phyloP scores from a whole-genome alignment of 441 rosid genomes.

The Arabidopsis lyrata region DNA sequence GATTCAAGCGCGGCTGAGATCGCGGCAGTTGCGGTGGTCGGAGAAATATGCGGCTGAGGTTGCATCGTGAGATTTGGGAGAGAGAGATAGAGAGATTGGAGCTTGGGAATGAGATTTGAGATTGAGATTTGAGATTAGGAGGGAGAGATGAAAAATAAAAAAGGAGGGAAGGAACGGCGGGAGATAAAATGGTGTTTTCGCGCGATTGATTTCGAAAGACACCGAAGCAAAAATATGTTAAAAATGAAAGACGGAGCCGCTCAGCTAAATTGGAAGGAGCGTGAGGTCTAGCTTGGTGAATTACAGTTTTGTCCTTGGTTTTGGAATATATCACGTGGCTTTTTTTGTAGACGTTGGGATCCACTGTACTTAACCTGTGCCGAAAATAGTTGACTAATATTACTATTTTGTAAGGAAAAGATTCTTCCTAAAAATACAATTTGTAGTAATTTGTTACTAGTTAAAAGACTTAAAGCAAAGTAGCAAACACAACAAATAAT shows the following conservation, averaged over 20 bases:
- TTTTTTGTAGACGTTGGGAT: slow-evolving; percentile 42
- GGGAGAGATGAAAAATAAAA: slow-evolving; percentile 39
- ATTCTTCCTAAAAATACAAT: slow-evolving; percentile 11
- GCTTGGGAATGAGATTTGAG: slow-evolving; percentile 6
- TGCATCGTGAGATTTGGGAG: slow-evolving; percentile 23
- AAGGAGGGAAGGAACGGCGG: slow-evolving; percentile 57
- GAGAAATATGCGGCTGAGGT: slow-evolving; percentile 53
- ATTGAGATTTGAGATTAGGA: slow-evolving; percentile 15
- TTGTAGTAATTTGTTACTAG: neutral
- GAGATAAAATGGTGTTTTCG: slow-evolving; percentile 59
- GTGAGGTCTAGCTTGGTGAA: slow-evolving; percentile 8
- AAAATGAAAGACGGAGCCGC: slow-evolving; percentile 31
- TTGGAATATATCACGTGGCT: slow-evolving; percentile 17
- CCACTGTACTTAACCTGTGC: slow-evolving; percentile 16
- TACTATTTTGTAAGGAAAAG: slow-evolving; percentile 11
- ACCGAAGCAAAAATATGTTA: neutral
- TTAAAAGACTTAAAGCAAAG: neutral
- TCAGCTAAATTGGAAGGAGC: slow-evolving; percentile 37
- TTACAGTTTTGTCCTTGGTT: slow-evolving; percentile 37
- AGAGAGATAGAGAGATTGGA: slow-evolving; percentile 5
- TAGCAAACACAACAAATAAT: neutral
- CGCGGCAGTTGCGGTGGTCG: slow-evolving; percentile 55
- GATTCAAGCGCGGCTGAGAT: slow-evolving; percentile 54
- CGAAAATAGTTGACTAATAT: slow-evolving; percentile 23
- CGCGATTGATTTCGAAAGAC: slow-evolving; percentile 57